Percentiles rank a stretch among this genome's conserved stretches.
These are phyloP conservation scores for Tetrastigma voinierianum DNA, from an alignment of 164 flowering plant species.

Conservation along the genomic window DNA sequence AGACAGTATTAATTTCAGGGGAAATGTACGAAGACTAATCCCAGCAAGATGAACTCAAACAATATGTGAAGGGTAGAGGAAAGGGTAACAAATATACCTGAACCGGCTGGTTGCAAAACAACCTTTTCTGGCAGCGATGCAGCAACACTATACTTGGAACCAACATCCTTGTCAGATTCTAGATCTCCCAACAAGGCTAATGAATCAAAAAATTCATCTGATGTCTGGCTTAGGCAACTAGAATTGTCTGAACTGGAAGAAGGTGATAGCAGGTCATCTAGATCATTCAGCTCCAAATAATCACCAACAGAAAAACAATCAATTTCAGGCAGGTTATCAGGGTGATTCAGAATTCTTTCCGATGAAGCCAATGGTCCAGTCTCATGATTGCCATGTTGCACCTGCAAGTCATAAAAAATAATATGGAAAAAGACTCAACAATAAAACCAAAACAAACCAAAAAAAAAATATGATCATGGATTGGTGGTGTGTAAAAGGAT, in stretches of 20 bases:
- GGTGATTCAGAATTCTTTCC: slow-evolving; percentile 7
- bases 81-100: slow-evolving; percentile 26
- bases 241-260: slow-evolving; percentile 55
- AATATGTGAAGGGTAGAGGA: background rate
- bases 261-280: slow-evolving; percentile 29
- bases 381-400: slow-evolving; percentile 10
- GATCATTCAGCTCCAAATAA: slow-evolving; percentile 52
- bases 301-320: slow-evolving; percentile 29
- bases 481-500: too few species aligned
- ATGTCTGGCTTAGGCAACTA: slow-evolving; percentile 34
- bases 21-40: too few species aligned
- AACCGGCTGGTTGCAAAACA: slow-evolving; percentile 25
- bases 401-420: slow-evolving; percentile 17
- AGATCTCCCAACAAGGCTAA: slow-evolving; percentile 32
- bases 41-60: background rate
- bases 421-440: background rate
- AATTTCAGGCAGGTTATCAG: slow-evolving; percentile 11
- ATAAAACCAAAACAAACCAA: background rate
- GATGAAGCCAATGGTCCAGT: background rate
- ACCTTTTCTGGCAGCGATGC: slow-evolving; percentile 17
- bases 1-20: too few species aligned
- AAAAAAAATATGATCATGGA: background rate
- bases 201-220: slow-evolving; percentile 48
- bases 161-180: slow-evolving; percentile 25
- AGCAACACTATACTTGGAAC: slow-evolving; percentile 20